Evolutionary conservation across 257 asterid species (phyloP).

Genomic region (Jaltomata sinuosa): DNA sequence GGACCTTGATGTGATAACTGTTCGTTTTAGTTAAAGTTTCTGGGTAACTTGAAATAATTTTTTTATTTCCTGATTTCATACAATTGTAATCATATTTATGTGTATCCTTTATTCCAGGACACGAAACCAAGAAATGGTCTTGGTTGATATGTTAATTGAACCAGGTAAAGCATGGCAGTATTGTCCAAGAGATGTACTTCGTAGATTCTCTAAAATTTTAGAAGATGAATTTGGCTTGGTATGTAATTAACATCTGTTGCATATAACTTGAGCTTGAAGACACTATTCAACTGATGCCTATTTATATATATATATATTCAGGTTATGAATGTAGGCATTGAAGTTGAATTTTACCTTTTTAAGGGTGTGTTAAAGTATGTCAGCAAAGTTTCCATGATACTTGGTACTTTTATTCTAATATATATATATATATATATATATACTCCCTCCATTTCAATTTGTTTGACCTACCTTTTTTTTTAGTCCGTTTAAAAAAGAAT

Average conservation of each 20-base stretch:
- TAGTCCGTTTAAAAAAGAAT: too few relatives aligned
- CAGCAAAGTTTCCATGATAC: background rate
- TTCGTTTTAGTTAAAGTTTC: background rate
- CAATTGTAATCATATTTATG: background rate
- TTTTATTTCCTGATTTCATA: background rate
- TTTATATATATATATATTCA: slow-evolving; percentile 23
- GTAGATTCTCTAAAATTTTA: slow-evolving; percentile 54
- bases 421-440: too few relatives aligned
- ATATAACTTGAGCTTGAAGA: background rate
- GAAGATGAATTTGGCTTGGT: slow-evolving; percentile 83
- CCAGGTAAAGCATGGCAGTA: slow-evolving; percentile 83
- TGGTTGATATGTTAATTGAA: slow-evolving; percentile 70
- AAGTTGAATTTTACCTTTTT: slow-evolving; percentile 67
- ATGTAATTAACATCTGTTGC: slow-evolving; percentile 7
- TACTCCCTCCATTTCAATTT: too few relatives aligned
- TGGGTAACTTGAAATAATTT: background rate
- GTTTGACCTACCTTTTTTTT: too few relatives aligned
- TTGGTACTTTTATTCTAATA: background rate
- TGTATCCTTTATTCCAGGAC: slow-evolving; percentile 44
- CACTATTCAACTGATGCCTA: background rate
- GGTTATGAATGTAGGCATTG: slow-evolving; percentile 87
- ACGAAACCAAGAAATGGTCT: slow-evolving; percentile 76
- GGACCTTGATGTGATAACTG: background rate
- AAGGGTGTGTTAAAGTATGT: slow-evolving; percentile 47
- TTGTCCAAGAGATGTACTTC: slow-evolving; percentile 79